Percentiles rank a stretch among this genome's conserved stretches.
Evolutionary conservation across 2,329 filamentous ascomycete species (phyloP).

Genomic region (Ceratocystis harringtonii): DNA sequence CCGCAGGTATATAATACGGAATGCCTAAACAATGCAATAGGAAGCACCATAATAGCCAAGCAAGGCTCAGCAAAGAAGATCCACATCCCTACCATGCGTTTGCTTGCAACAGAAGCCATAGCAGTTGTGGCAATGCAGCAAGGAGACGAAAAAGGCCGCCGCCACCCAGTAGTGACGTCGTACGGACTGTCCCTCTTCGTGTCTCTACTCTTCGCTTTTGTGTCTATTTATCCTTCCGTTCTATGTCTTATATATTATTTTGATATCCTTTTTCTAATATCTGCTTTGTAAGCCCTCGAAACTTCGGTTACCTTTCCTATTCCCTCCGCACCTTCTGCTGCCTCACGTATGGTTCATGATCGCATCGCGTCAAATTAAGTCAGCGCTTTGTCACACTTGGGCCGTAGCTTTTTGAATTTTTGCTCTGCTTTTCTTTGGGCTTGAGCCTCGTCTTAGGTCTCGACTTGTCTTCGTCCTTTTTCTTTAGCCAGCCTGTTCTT

Average conservation of each 20-base stretch:
- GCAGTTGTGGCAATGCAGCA: neutral
- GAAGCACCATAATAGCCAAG: too few relatives aligned
- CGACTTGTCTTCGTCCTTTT: neutral
- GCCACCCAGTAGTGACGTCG: neutral
- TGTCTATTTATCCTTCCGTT: too few relatives aligned
- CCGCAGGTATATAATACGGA: too few relatives aligned
- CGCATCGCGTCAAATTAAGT: neutral
- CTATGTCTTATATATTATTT: neutral
- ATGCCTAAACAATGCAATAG: too few relatives aligned
- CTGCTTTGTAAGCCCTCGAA: neutral
- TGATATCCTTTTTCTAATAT: neutral
- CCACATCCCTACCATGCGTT: neutral
- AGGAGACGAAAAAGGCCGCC: neutral
- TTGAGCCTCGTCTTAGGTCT: neutral
- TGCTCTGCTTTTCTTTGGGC: neutral
- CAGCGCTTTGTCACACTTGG: conserved; percentile 1
- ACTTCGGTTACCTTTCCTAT: neutral
- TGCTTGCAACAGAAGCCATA: neutral
- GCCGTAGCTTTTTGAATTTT: neutral
- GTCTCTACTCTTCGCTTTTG: too few relatives aligned
- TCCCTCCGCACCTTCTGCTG: neutral
- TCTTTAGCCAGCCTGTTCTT: neutral
- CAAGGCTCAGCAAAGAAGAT: too few relatives aligned
- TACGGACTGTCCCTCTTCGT: neutral
- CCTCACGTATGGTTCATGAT: neutral